phyloP scores from a whole-genome alignment of 2,329 filamentous ascomycete genomes.

The Dothideomycetes sp. region DNA sequence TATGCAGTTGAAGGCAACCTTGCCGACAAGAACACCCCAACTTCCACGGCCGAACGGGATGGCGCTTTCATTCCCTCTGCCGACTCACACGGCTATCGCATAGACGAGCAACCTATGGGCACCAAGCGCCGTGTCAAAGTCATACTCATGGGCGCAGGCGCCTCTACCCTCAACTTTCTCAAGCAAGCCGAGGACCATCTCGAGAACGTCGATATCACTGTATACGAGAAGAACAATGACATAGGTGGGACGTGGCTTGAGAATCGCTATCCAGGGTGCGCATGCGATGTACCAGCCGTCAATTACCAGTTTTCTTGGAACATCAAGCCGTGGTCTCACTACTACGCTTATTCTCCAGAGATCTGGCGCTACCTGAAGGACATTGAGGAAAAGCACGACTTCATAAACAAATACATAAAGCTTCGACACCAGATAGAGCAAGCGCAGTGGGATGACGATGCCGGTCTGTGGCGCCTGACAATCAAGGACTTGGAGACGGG shows the following conservation, averaged over 20 bases:
- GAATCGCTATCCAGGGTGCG: slow-evolving; percentile 29
- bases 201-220: slow-evolving; percentile 27
- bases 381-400: slow-evolving; percentile 32
- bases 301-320: slow-evolving; percentile 37
- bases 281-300: slow-evolving; percentile 26
- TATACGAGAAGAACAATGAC: slow-evolving; percentile 27
- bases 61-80: slow-evolving; percentile 22
- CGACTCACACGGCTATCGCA: slow-evolving; percentile 30
- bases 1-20: not conserved
- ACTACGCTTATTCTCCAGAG: slow-evolving; percentile 37
- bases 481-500: slow-evolving; percentile 24
- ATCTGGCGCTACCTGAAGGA: slow-evolving; percentile 39
- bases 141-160: slow-evolving; percentile 32
- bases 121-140: slow-evolving; percentile 23
- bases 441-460: slow-evolving; percentile 32
- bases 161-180: slow-evolving; percentile 30
- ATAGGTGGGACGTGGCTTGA: slow-evolving; percentile 24
- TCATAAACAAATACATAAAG: slow-evolving; percentile 33
- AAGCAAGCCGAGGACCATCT: slow-evolving; percentile 33
- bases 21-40: not conserved
- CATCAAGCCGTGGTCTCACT: slow-evolving; percentile 36
- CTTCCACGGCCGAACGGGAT: slow-evolving; percentile 17
- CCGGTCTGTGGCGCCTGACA: slow-evolving; percentile 24
- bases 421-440: slow-evolving; percentile 33
- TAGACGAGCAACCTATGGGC: slow-evolving; percentile 32